Conservation (phyloP, 768 basidiomycete genomes). For the Leccinum fibrillosum region DNA sequence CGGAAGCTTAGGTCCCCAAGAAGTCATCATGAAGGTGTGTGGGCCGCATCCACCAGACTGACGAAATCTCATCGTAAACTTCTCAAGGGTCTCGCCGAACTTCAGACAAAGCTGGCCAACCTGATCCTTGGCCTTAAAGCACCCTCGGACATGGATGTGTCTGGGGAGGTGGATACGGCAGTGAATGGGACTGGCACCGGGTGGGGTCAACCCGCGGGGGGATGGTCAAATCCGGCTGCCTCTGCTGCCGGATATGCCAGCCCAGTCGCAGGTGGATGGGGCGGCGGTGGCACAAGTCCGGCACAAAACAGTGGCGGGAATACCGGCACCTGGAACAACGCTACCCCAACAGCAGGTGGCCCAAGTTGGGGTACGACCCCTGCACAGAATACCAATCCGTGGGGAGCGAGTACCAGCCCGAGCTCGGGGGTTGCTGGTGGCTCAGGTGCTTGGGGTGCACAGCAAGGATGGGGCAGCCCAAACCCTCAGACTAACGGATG, state of each 20-base stretch:
- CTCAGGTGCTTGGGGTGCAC: conserved; percentile 27
- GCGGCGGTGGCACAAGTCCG: conserved; percentile 23
- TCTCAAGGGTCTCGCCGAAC: conserved; percentile 66
- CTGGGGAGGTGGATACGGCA: conserved; percentile 35
- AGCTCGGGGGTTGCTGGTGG: conserved; percentile 15
- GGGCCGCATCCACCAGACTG: background rate
- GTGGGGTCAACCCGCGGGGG: conserved; percentile 23
- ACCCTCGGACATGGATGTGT: conserved; percentile 54
- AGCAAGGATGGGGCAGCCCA: conserved; percentile 49
- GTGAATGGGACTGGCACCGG: conserved; percentile 24
- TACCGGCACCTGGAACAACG: conserved; percentile 13
- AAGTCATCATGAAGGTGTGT: conserved; percentile 80
- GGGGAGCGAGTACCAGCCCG: conserved; percentile 38
- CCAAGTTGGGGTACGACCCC: conserved; percentile 32
- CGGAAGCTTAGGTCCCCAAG: conserved; percentile 84
- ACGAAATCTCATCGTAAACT: background rate
- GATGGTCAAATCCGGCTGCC: conserved; percentile 28
- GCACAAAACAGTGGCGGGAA: conserved; percentile 23
- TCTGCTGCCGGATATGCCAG: conserved; percentile 33
- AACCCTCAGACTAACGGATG: conserved; percentile 52
- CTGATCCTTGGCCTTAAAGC: conserved; percentile 73
- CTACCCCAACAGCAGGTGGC: conserved; percentile 28
- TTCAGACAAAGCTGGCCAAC: conserved; percentile 79
- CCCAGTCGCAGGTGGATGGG: conserved; percentile 32
- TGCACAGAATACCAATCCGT: conserved; percentile 25